Evolutionary conservation across 257 asterid genomes (phyloP).

Genomic region (Solanum neorickii): DNA sequence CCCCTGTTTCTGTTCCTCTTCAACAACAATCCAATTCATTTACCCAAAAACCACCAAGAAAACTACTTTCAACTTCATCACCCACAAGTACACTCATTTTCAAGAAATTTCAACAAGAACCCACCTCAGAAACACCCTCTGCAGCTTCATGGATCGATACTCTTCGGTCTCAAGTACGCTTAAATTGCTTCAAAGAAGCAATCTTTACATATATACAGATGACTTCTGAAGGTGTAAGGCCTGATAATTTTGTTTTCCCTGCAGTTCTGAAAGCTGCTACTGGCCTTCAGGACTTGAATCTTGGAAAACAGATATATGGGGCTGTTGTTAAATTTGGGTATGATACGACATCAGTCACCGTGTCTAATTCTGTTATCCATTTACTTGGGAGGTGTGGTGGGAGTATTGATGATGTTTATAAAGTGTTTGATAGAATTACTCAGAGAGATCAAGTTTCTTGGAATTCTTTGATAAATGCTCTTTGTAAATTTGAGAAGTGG

Average conservation of each 20-base stretch:
- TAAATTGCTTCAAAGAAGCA: constrained; percentile 48
- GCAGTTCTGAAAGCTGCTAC: constrained; percentile 68
- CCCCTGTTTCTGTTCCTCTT: constrained; percentile 2
- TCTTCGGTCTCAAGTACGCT: constrained; percentile 51
- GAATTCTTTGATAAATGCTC: constrained; percentile 66
- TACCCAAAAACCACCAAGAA: background rate
- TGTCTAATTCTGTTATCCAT: constrained; percentile 60
- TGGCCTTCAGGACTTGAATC: constrained; percentile 42
- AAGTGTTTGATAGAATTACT: constrained; percentile 67
- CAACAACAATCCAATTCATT: background rate
- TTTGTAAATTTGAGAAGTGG: constrained; percentile 68
- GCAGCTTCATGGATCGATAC: constrained; percentile 47
- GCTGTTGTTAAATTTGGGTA: constrained; percentile 48
- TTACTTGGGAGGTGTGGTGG: constrained; percentile 50
- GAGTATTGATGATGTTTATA: constrained; percentile 28
- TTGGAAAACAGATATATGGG: constrained; percentile 65
- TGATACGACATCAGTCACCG: constrained; percentile 41
- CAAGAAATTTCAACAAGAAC: constrained; percentile 9
- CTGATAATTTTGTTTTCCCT: constrained; percentile 72
- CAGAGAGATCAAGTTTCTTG: constrained; percentile 76
- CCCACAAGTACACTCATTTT: background rate
- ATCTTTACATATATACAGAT: constrained; percentile 48
- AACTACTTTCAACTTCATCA: background rate
- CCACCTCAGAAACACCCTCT: constrained; percentile 23
- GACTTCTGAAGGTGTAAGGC: constrained; percentile 44